Conservation (phyloP, 805 yeast genomes). For the Kregervanrija delftensis region DNA sequence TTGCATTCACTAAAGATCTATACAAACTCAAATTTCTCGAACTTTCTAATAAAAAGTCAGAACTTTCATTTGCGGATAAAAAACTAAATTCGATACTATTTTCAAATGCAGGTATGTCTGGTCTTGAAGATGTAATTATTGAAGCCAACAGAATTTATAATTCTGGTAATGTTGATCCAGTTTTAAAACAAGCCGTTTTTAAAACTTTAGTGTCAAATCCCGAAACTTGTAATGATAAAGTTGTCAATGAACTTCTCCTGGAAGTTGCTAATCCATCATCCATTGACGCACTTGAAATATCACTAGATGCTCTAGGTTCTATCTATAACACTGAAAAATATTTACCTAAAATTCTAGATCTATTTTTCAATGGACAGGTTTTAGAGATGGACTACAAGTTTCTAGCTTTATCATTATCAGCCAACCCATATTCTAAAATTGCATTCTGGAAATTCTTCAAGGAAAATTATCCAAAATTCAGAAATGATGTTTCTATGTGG, state of each 20-base stretch:
- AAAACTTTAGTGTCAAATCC: constrained; percentile 35
- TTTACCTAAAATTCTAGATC: constrained; percentile 32
- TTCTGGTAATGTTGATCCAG: constrained; percentile 25
- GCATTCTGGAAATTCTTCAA: constrained; percentile 45
- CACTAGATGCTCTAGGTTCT: constrained; percentile 48
- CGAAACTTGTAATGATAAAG: constrained; percentile 24
- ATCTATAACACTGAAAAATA: constrained; percentile 29
- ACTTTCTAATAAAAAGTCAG: constrained; percentile 9
- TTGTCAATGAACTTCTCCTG: constrained; percentile 34
- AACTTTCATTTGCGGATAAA: constrained; percentile 19
- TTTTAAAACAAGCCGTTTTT: constrained; percentile 37
- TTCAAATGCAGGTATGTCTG: constrained; percentile 32
- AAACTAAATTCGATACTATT: constrained; percentile 34
- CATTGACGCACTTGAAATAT: constrained; percentile 53
- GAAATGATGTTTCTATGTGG: constrained; percentile 32
- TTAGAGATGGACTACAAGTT: constrained; percentile 56
- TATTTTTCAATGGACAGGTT: constrained; percentile 37
- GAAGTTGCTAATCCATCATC: constrained; percentile 46
- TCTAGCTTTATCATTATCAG: constrained; percentile 39
- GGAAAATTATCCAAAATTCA: constrained; percentile 38
- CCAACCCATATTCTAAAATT: constrained; percentile 36
- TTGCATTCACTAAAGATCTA: constrained; percentile 26
- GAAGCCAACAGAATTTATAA: constrained; percentile 10
- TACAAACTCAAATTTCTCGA: constrained; percentile 28
- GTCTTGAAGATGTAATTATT: constrained; percentile 30